Percentiles rank a stretch among this genome's conserved stretches.
Evolutionary conservation across 2,329 filamentous ascomycete species (phyloP).

Genomic region (Aspergillus japonicus): DNA sequence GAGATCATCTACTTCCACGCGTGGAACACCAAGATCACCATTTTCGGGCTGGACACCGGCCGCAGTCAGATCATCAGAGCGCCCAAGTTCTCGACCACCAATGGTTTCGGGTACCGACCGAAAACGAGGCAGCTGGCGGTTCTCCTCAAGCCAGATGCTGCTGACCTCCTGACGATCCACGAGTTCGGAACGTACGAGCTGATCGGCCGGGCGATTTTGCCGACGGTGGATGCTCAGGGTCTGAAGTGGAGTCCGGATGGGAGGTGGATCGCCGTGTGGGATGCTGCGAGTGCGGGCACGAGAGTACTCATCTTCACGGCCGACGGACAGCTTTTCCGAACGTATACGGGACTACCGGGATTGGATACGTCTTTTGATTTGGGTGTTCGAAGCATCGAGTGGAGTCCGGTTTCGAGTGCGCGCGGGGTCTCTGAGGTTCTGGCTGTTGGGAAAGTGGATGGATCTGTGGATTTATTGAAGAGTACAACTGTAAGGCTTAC

Average conservation of each 20-base stretch:
- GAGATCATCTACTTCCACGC: conserved; percentile 42
- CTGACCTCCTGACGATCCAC: conserved; percentile 42
- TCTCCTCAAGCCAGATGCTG: conserved; percentile 39
- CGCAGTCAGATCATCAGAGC: conserved; percentile 40
- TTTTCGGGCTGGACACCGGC: conserved; percentile 37
- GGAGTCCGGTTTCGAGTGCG: conserved; percentile 43
- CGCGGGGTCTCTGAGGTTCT: conserved; percentile 39
- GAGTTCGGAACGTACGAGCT: conserved; percentile 36
- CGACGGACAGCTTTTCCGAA: conserved; percentile 58
- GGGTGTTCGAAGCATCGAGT: conserved; percentile 54
- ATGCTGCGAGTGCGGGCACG: conserved; percentile 52
- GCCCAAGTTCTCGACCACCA: conserved; percentile 39
- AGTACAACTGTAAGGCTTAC: conserved; percentile 40
- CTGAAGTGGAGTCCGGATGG: conserved; percentile 62
- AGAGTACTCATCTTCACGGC: conserved; percentile 58
- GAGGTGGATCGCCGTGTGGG: conserved; percentile 59
- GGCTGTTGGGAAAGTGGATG: conserved; percentile 52
- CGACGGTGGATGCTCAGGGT: conserved; percentile 57
- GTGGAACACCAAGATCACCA: conserved; percentile 40
- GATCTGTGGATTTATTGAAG: conserved; percentile 49
- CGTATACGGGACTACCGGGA: conserved; percentile 45
- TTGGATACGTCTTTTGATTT: conserved; percentile 44
- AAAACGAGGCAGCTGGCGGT: conserved; percentile 41
- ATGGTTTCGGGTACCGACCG: conserved; percentile 42
- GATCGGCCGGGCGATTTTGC: conserved; percentile 36